Percentiles rank a stretch among this genome's conserved stretches.
Evolutionary conservation across 805 yeast genomes (phyloP).

Genomic region (Candida takata): DNA sequence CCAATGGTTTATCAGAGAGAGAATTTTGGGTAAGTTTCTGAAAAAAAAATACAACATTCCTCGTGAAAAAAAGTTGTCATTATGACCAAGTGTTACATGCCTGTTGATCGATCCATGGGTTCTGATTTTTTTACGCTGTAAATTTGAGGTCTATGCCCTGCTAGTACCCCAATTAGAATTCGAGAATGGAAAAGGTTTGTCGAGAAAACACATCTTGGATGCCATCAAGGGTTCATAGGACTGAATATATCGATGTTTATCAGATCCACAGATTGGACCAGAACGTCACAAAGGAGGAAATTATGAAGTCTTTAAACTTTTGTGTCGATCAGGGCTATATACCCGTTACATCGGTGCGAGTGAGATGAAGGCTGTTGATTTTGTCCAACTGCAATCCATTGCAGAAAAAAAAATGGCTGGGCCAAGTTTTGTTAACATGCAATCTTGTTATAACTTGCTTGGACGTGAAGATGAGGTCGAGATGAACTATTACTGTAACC

Average conservation of each 20-base stretch:
- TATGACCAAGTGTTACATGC: constrained; percentile 33
- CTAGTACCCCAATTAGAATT: constrained; percentile 5
- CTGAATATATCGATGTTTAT: constrained; percentile 39
- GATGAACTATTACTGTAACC: constrained; percentile 45
- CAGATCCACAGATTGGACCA: constrained; percentile 47
- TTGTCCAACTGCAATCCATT: constrained; percentile 35
- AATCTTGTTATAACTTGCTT: constrained; percentile 41
- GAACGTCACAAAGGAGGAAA: constrained; percentile 40
- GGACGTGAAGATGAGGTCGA: constrained; percentile 60
- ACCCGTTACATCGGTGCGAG: constrained; percentile 56
- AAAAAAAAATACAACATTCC: constrained; percentile 43
- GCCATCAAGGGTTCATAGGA: constrained; percentile 32
- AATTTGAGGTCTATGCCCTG: constrained; percentile 4
- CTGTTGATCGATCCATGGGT: constrained; percentile 11
- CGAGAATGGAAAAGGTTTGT: constrained; percentile 32
- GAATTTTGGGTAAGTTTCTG: constrained; percentile 46
- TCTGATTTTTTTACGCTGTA: constrained; percentile 2
- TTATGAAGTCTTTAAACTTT: constrained; percentile 45
- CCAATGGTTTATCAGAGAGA: constrained; percentile 43
- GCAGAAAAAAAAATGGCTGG: constrained; percentile 53
- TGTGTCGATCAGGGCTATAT: constrained; percentile 37
- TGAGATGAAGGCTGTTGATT: constrained; percentile 41
- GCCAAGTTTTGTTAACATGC: constrained; percentile 53
- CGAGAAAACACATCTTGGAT: constrained; percentile 40
- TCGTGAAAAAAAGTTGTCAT: constrained; percentile 50